Evolutionary conservation across 768 basidiomycete species (phyloP).

Genomic region (Tylopilus cervinicoccineus): DNA sequence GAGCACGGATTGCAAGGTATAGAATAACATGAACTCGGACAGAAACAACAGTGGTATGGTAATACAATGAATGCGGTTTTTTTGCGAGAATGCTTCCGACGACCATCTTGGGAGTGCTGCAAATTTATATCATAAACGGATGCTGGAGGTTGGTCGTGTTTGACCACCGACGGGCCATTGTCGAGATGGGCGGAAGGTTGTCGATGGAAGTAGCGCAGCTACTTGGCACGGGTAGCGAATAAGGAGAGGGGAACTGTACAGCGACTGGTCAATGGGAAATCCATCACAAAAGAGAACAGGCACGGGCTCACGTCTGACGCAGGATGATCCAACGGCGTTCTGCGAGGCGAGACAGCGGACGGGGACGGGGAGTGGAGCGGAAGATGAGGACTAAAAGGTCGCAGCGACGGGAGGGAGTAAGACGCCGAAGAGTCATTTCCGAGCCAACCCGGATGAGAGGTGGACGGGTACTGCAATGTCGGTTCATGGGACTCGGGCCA

Average conservation of each 20-base stretch:
- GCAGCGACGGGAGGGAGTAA: slow-evolving; percentile 28
- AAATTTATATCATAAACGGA: slow-evolving; percentile 33
- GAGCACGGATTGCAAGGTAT: slow-evolving; percentile 7
- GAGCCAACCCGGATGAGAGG: slow-evolving; percentile 26
- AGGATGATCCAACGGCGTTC: slow-evolving; percentile 21
- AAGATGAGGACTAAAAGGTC: slow-evolving; percentile 26
- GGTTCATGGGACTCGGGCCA: slow-evolving; percentile 26
- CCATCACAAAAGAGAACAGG: not conserved
- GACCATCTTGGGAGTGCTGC: slow-evolving; percentile 3
- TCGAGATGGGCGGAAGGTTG: slow-evolving; percentile 33
- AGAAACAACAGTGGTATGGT: not conserved
- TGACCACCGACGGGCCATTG: slow-evolving; percentile 37
- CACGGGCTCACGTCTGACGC: slow-evolving; percentile 25
- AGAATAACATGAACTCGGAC: slow-evolving; percentile 9
- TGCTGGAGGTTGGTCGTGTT: slow-evolving; percentile 30
- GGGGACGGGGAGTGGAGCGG: slow-evolving; percentile 26
- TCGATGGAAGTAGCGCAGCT: slow-evolving; percentile 31
- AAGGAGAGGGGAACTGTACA: slow-evolving; percentile 20
- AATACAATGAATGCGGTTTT: slow-evolving; percentile 15
- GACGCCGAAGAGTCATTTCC: slow-evolving; percentile 26
- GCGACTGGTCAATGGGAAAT: slow-evolving; percentile 6
- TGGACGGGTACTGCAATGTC: slow-evolving; percentile 16
- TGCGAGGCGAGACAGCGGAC: slow-evolving; percentile 24
- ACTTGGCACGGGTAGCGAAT: slow-evolving; percentile 23
- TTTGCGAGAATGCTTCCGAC: slow-evolving; percentile 10